Conservation (phyloP, 169 alveolate species). For the Plasmodium blacklocki region DNA sequence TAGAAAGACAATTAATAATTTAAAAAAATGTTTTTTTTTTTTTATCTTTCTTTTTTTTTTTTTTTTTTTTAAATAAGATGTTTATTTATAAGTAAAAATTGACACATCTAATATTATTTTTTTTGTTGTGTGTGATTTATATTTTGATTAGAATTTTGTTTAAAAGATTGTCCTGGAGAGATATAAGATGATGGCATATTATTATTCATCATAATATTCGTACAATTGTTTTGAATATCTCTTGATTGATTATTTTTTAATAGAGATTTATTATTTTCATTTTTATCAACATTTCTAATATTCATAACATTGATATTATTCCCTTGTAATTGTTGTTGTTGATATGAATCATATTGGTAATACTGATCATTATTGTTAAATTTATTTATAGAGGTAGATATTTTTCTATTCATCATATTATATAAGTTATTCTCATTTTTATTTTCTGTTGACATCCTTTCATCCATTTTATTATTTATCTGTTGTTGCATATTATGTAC, state of each 20-base stretch:
- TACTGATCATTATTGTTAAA: conserved; percentile 24
- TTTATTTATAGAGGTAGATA: conserved; percentile 31
- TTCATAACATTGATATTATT: conserved; percentile 43
- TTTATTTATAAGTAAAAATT: no score
- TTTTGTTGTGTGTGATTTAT: conserved; percentile 28
- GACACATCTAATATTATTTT: background rate
- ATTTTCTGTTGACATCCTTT: conserved; percentile 29
- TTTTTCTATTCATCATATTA: conserved; percentile 39
- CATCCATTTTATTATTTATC: conserved; percentile 21
- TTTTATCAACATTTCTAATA: conserved; percentile 36
- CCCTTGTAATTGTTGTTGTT: conserved; percentile 16
- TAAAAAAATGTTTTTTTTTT: no score
- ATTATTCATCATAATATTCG: conserved; percentile 17
- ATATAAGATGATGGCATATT: conserved; percentile 17
- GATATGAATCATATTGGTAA: conserved; percentile 42
- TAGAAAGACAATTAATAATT: no score
- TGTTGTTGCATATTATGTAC: conserved; percentile 28
- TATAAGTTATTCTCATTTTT: conserved; percentile 27
- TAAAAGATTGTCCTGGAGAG: conserved; percentile 14
- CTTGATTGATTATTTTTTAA: conserved; percentile 47
- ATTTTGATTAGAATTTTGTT: conserved; percentile 30
- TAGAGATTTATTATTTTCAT: conserved; percentile 17
- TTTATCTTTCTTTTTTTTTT: no score
- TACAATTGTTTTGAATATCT: conserved; percentile 14
- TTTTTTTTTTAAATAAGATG: no score